phyloP scores from a whole-genome alignment of 768 basidiomycete species.

The Rossbeevera mucosa region DNA sequence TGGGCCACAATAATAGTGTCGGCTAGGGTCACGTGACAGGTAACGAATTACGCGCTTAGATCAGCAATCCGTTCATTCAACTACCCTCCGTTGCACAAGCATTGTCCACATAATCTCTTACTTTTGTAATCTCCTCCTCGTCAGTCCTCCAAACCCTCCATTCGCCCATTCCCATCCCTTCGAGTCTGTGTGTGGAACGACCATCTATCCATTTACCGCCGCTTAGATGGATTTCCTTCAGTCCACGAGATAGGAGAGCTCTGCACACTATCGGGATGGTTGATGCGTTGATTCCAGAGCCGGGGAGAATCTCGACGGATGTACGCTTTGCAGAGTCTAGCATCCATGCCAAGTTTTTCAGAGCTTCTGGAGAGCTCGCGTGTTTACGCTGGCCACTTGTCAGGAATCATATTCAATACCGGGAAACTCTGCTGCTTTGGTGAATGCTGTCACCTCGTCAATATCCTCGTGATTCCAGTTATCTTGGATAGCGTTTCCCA shows the following conservation, averaged over 20 bases:
- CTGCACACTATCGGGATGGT: constrained; percentile 50
- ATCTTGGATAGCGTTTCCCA: constrained; percentile 48
- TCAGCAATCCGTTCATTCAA: no score
- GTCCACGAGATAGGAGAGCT: constrained; percentile 48
- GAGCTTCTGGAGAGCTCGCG: constrained; percentile 35
- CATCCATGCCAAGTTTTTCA: constrained; percentile 39
- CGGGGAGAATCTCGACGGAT: constrained; percentile 52
- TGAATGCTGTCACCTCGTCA: constrained; percentile 59
- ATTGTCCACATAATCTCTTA: constrained; percentile 45
- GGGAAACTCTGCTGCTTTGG: background rate
- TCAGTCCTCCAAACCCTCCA: constrained; percentile 70
- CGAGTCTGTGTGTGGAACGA: constrained; percentile 45
- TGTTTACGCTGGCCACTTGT: constrained; percentile 50
- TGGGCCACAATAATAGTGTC: constrained; percentile 21
- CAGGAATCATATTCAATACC: constrained; percentile 1
- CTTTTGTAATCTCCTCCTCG: constrained; percentile 45
- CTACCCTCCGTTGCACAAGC: background rate
- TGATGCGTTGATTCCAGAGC: constrained; percentile 65
- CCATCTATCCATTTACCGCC: constrained; percentile 62
- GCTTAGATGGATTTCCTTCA: constrained; percentile 71
- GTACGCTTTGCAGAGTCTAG: constrained; percentile 24
- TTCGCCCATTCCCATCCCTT: constrained; percentile 70
- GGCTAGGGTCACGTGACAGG: constrained; percentile 29
- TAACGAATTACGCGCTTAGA: background rate
- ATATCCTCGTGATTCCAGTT: constrained; percentile 64